Conservation (phyloP, 148 eudicot genomes). For the Drosera capensis region DNA sequence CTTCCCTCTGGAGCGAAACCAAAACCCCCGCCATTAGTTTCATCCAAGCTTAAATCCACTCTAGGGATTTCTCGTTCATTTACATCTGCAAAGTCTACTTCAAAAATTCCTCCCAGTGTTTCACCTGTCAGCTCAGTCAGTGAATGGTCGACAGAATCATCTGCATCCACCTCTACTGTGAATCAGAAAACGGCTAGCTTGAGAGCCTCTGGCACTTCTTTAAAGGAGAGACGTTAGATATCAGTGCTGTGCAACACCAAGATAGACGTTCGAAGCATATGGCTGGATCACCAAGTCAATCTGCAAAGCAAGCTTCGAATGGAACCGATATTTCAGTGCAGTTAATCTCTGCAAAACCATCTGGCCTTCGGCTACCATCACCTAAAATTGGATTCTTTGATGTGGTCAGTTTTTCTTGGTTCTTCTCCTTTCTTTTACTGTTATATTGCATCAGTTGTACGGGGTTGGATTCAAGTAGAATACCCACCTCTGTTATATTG, state of each 20-base stretch:
- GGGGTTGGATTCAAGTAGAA: no score
- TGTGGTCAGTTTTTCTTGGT: constrained; percentile 55
- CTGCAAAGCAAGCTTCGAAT: constrained; percentile 18
- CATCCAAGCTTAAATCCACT: constrained; percentile 24
- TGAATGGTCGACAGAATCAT: constrained; percentile 79
- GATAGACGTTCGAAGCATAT: constrained; percentile 15
- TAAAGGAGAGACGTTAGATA: constrained; percentile 9
- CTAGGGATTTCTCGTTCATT: constrained; percentile 22
- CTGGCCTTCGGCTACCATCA: constrained; percentile 90
- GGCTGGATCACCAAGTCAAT: constrained; percentile 10
- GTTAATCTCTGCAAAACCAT: constrained; percentile 44
- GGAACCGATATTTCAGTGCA: constrained; percentile 16
- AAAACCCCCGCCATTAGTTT: constrained; percentile 33
- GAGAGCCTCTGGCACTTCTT: constrained; percentile 12
- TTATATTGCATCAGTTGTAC: not conserved
- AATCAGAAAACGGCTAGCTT: constrained; percentile 25
- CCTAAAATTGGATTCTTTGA: constrained; percentile 92
- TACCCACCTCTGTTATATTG: no score
- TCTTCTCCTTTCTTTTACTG: not conserved
- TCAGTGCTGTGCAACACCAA: constrained; percentile 11
- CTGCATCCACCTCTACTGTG: constrained; percentile 43
- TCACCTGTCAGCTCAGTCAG: constrained; percentile 91
- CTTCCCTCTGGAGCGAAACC: constrained; percentile 29
- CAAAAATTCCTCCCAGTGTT: constrained; percentile 37
- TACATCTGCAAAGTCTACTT: constrained; percentile 19